A percentile compares a stretch with the other conserved stretches of the same genome.
Evolutionary conservation across 192 early-diverging fungal species (phyloP).

Genomic region (Coemansia biformis): DNA sequence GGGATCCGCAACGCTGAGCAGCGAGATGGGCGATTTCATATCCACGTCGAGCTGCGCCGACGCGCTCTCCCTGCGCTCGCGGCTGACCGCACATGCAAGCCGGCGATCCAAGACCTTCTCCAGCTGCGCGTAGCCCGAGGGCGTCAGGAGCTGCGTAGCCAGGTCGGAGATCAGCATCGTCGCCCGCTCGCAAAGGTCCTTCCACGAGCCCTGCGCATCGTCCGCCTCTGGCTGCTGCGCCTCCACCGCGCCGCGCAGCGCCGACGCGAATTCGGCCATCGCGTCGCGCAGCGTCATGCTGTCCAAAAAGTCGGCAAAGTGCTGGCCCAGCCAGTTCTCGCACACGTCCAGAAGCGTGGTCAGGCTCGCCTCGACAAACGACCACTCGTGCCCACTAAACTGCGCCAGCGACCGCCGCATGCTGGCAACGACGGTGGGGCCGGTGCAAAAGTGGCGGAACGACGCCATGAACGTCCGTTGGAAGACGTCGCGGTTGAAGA

Average conservation of each 20-base stretch:
- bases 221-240: conserved; percentile 1
- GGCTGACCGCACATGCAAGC: conserved; percentile 21
- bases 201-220: conserved; percentile 12
- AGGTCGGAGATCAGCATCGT: conserved; percentile 21
- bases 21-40: conserved; percentile 22
- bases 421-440: conserved; percentile 34
- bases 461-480: conserved; percentile 58
- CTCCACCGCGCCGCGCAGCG: conserved; percentile 6
- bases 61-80: conserved; percentile 28
- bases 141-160: conserved; percentile 27
- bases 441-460: conserved; percentile 60
- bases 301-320: conserved; percentile 63
- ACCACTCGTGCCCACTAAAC: conserved; percentile 28
- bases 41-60: conserved; percentile 13
- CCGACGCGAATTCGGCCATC: conserved; percentile 39
- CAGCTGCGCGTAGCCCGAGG: conserved; percentile 26
- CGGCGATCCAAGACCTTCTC: conserved; percentile 33
- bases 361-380: conserved; percentile 13
- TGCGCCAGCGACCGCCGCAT: conserved; percentile 22
- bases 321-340: conserved; percentile 58
- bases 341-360: conserved; percentile 53
- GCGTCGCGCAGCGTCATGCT: conserved; percentile 51
- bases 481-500: conserved; percentile 51
- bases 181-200: conserved; percentile 12
- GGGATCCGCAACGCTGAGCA: conserved; percentile 29